These are phyloP conservation scores for Artemisia annua DNA, from an alignment of 129 eudicot species.

Conservation along the genomic window DNA sequence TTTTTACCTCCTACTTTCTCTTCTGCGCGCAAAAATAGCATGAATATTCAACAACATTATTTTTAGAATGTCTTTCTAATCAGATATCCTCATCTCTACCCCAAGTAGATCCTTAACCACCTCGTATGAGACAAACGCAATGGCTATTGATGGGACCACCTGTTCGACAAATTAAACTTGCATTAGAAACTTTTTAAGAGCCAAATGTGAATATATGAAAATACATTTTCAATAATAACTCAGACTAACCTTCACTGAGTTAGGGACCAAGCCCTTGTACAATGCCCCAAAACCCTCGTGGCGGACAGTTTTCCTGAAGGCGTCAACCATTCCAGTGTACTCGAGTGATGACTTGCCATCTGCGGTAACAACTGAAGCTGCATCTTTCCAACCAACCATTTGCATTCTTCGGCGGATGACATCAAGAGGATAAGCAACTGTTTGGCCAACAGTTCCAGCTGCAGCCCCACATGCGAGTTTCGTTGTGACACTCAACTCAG, in stretches of 20 bases:
- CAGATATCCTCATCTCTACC: slow-evolving; percentile 88
- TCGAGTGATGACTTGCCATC: slow-evolving; percentile 77
- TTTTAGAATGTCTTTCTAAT: slow-evolving; percentile 36
- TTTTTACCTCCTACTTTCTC: slow-evolving; percentile 35
- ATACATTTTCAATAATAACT: not conserved
- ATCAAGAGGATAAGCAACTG: slow-evolving; percentile 98
- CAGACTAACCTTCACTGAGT: slow-evolving; percentile 92
- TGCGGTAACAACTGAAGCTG: slow-evolving; percentile 81
- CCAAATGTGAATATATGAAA: not conserved
- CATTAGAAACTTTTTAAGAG: not conserved
- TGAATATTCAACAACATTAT: slow-evolving; percentile 20
- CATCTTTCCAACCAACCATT: slow-evolving; percentile 98
- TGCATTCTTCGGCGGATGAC: slow-evolving; percentile 98
- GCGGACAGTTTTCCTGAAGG: slow-evolving; percentile 92
- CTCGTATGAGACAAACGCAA: slow-evolving; percentile 82
- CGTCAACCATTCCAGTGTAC: slow-evolving; percentile 92
- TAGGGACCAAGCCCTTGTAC: slow-evolving; percentile 97
- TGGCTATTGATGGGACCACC: slow-evolving; percentile 89
- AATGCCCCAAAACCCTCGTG: slow-evolving; percentile 89
- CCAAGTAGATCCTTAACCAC: slow-evolving; percentile 75
- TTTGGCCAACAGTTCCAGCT: slow-evolving; percentile 98
- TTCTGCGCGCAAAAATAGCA: slow-evolving; percentile 41
- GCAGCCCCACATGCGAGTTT: slow-evolving; percentile 98
- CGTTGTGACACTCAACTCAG: slow-evolving; percentile 77
- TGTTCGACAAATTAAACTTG: slow-evolving; percentile 18